Evolutionary conservation across 1,139 yeast species (phyloP).

Genomic region (Saccharomyces hybrid): DNA sequence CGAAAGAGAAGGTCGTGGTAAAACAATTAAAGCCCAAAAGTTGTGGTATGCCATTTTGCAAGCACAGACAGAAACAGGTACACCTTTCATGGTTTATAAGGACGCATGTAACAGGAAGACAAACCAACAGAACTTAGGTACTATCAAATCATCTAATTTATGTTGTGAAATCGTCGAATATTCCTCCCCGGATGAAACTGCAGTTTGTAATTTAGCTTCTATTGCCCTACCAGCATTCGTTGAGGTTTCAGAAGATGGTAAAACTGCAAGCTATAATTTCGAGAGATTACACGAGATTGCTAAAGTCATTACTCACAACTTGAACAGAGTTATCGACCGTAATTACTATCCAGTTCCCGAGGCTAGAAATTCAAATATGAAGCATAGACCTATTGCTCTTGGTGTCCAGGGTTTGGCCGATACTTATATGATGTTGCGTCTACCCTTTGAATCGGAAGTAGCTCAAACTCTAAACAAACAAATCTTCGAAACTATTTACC

Average conservation of each 20-base stretch:
- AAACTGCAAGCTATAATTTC: conserved; percentile 56
- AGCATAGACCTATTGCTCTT: conserved; percentile 77
- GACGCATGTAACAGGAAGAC: conserved; percentile 80
- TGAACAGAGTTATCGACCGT: conserved; percentile 71
- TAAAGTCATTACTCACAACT: conserved; percentile 66
- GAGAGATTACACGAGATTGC: conserved; percentile 62
- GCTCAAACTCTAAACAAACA: conserved; percentile 68
- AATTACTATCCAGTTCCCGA: conserved; percentile 72
- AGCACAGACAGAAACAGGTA: conserved; percentile 89
- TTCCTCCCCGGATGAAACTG: conserved; percentile 80
- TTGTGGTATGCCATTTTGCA: conserved; percentile 82
- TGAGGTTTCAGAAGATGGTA: conserved; percentile 39
- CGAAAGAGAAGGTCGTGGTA: conserved; percentile 66
- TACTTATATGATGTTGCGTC: conserved; percentile 63
- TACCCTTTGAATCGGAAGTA: conserved; percentile 72
- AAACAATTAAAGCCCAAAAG: conserved; percentile 75
- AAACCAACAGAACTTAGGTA: conserved; percentile 81
- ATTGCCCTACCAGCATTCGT: conserved; percentile 69
- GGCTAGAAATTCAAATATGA: conserved; percentile 61
- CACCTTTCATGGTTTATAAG: conserved; percentile 86
- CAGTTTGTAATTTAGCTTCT: conserved; percentile 87
- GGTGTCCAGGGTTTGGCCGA: conserved; percentile 93
- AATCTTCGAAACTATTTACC: conserved; percentile 85
- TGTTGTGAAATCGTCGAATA: conserved; percentile 90
- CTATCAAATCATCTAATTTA: conserved; percentile 79